These are phyloP conservation scores for Plasmodium gallinaceum DNA, from an alignment of 169 alveolate species.

Conservation along the genomic window DNA sequence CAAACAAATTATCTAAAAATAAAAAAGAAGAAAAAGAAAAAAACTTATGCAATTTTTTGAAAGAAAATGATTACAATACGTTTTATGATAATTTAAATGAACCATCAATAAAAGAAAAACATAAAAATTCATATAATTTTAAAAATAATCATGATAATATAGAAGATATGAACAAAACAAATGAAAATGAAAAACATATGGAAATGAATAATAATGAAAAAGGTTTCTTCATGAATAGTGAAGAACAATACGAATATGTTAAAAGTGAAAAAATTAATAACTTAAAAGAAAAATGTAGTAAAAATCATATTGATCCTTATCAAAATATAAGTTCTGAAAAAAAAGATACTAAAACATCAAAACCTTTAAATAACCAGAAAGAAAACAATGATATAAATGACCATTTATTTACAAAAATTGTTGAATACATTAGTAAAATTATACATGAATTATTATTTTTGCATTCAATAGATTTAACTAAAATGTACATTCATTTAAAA, in stretches of 20 bases:
- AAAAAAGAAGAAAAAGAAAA: background rate
- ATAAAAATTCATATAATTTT: background rate
- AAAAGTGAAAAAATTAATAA: background rate
- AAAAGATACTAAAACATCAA: background rate
- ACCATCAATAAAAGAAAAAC: background rate
- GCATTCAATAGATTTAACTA: slow-evolving; percentile 61
- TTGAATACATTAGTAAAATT: slow-evolving; percentile 75
- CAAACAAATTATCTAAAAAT: background rate
- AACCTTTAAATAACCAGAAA: background rate
- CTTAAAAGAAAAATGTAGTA: background rate
- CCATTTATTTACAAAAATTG: slow-evolving; percentile 39
- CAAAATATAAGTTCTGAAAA: background rate
- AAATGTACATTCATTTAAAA: slow-evolving; percentile 55
- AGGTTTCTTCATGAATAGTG: background rate
- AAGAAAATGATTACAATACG: background rate
- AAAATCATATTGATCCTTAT: background rate
- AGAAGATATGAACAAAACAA: background rate
- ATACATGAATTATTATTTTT: slow-evolving; percentile 70
- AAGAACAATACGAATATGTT: background rate
- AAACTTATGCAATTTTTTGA: background rate
- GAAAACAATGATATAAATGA: slow-evolving; percentile 17
- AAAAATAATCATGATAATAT: background rate
- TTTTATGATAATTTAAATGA: background rate
- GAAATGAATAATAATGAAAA: background rate
- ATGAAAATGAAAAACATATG: background rate